Percentiles rank a stretch among this genome's conserved stretches.
Conservation (phyloP, 805 yeast species). For the Myxozyma vanderwaltii region DNA sequence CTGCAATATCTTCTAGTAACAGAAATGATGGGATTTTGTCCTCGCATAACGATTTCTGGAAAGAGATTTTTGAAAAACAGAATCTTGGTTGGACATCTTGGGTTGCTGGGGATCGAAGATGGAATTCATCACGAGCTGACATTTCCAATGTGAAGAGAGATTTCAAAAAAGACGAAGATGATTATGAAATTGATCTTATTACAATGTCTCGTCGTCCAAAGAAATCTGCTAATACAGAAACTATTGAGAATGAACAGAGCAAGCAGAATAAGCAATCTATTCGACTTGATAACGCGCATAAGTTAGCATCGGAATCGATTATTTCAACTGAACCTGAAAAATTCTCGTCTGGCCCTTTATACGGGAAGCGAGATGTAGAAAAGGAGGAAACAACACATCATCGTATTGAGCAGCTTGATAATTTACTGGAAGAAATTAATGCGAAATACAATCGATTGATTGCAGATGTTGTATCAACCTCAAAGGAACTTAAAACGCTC, state of each 20-base stretch:
- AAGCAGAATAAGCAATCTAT: neutral
- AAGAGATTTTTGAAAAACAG: neutral
- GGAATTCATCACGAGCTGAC: neutral
- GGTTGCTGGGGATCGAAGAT: neutral
- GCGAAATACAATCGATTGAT: no score
- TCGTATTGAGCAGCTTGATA: neutral
- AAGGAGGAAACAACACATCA: no score
- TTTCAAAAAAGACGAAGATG: no score
- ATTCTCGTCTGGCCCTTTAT: no score
- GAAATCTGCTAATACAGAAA: neutral
- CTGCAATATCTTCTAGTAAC: neutral
- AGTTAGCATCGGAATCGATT: neutral
- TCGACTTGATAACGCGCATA: neutral
- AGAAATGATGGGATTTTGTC: neutral
- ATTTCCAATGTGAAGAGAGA: no score
- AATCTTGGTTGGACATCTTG: neutral
- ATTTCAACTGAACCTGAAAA: neutral
- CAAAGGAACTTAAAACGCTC: neutral
- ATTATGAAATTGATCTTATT: constrained; percentile 12
- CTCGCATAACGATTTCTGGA: neutral
- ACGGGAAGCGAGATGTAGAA: no score
- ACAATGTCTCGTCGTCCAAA: constrained; percentile 12
- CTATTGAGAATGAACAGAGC: no score
- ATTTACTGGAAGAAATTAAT: neutral
- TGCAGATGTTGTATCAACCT: no score